Conservation (phyloP, 208 protist species). For the Crithidia fasciculata region DNA sequence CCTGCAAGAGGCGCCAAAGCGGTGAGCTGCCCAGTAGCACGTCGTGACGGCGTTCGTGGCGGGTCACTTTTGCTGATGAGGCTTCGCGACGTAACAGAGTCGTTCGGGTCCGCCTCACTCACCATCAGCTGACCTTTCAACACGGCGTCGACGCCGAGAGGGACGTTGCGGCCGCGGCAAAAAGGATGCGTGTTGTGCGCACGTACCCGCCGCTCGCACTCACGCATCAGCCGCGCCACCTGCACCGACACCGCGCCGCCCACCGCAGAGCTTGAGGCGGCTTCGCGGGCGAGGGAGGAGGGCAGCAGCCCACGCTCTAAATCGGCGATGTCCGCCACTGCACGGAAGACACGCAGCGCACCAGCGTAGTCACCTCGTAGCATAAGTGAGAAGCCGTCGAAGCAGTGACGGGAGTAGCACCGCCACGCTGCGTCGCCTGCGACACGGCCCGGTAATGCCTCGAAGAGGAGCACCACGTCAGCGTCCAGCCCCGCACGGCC, state of each 20-base stretch:
- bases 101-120: neutral
- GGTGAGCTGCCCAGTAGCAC: neutral
- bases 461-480: slow-evolving; percentile 33
- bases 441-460: slow-evolving; percentile 22
- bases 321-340: slow-evolving; percentile 21
- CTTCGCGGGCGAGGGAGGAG: slow-evolving; percentile 14
- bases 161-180: neutral
- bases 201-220: slow-evolving; percentile 11
- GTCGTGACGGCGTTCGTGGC: neutral
- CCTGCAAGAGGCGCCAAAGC: neutral
- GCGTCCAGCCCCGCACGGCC: slow-evolving; percentile 5
- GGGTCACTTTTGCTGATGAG: neutral
- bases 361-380: slow-evolving; percentile 37
- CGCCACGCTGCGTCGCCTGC: slow-evolving; percentile 27
- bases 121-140: neutral
- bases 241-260: slow-evolving; percentile 16
- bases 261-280: slow-evolving; percentile 2
- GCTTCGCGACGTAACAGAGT: neutral
- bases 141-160: slow-evolving; percentile 8
- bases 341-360: slow-evolving; percentile 34
- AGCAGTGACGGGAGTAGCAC: slow-evolving; percentile 21
- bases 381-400: slow-evolving; percentile 44
- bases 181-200: neutral
- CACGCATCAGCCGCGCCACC: slow-evolving; percentile 23
- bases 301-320: slow-evolving; percentile 19